Base-by-base conservation (phyloP, 1,284 basidiomycete species). In the Moniliophthora roreri region DNA sequence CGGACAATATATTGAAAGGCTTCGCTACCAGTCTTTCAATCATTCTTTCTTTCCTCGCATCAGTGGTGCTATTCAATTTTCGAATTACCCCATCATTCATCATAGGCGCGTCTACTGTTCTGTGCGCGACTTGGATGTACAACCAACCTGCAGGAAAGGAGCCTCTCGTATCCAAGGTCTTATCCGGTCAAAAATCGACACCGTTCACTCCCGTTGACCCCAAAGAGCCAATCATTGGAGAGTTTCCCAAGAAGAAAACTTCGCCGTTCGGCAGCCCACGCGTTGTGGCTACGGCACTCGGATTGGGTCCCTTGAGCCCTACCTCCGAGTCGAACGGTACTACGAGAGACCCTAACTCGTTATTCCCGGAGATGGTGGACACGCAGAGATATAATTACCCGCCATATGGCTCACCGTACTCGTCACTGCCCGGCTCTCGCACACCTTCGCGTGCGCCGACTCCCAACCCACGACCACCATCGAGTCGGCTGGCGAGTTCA, bases 11-110 rank as follows among this genome's bases (percentile, higher is more conserved):
- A 65, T 76, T 93, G 66, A 96, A 97, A 70, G 93, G 95, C 23
- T 99, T 98, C 64, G 96, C 96, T 7, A 98, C 95, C 0, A 91
- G 88, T 58, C 80, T 98, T 52, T 90, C 87, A 58, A 98, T 99
- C 73, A 84, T 98, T 54, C 75, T 99, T 49, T 95, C 93, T 41
- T 98, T 95, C 80, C 81, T 95, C 56, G 92, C 94, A 2, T 93
- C 89, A 39, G 92, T 98, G 57, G 83, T 83, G 18, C 81, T 98
- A 34, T 98, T 98, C 77, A 79, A 90, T 65, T 95, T 95, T 70
- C 78, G 79, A 24, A 89, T 98, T 66, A 96, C 95, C 0, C 78
- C 85, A 11, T 83, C 88, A 0, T 98, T 98, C 69, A 69, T 95
- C 58, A 76, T 93, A 28, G 95, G 95, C 26, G 86, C 93, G 1